phyloP scores from a whole-genome alignment of 345 rosid species.

The Balakata baccata region DNA sequence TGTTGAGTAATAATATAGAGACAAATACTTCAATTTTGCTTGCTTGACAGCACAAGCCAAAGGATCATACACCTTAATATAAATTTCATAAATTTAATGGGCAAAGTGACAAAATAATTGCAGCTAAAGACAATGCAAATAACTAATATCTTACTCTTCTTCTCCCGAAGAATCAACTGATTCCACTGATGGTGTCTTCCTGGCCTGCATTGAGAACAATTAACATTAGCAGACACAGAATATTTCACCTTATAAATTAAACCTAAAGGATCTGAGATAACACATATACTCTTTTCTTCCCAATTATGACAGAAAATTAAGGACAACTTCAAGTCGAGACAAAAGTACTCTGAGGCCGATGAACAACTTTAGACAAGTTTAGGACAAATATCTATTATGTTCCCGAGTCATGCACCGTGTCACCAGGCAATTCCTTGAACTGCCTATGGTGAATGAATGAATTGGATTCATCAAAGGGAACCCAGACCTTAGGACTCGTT shows the following conservation, averaged over 20 bases:
- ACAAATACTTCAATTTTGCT: neutral
- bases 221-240: constrained; percentile 16
- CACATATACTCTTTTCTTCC: neutral
- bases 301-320: neutral
- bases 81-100: neutral
- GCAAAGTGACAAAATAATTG: constrained; percentile 8
- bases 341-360: neutral
- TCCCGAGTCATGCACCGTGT: no score
- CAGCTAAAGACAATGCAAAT: constrained; percentile 9
- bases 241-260: neutral
- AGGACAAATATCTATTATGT: neutral
- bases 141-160: constrained; percentile 77
- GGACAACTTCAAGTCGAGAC: neutral
- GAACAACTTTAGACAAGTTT: neutral
- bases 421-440: no score
- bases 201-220: constrained; percentile 47
- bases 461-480: no score
- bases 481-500: no score
- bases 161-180: constrained; percentile 95
- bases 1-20: neutral
- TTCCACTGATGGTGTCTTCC: constrained; percentile 80
- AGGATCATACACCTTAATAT: neutral
- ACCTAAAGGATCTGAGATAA: constrained; percentile 13
- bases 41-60: constrained; percentile 5
- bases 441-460: no score